These are phyloP conservation scores for Geotrichum klebahnii DNA, from an alignment of 1,139 yeast genomes.

Conservation along the genomic window DNA sequence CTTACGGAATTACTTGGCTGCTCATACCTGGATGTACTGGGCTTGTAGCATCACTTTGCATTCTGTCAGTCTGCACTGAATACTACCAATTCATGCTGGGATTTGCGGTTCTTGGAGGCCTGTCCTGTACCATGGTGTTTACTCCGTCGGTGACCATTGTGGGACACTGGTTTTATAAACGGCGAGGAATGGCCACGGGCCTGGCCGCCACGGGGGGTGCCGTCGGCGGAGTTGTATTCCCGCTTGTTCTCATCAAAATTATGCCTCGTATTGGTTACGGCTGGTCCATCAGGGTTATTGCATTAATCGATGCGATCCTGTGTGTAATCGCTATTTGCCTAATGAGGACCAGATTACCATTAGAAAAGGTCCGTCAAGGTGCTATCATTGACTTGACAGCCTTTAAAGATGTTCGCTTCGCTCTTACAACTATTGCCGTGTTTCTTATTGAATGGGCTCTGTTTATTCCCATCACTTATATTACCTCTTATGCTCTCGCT, in stretches of 20 bases:
- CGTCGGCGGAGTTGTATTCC: constrained; percentile 58
- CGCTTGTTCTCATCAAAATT: constrained; percentile 51
- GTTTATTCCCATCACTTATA: constrained; percentile 50
- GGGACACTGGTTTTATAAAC: constrained; percentile 58
- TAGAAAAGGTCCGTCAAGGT: constrained; percentile 35
- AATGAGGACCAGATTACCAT: constrained; percentile 40
- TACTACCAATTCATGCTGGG: constrained; percentile 59
- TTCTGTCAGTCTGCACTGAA: constrained; percentile 50
- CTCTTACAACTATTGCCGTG: constrained; percentile 44
- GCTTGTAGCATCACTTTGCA: constrained; percentile 48
- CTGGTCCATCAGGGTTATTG: constrained; percentile 60
- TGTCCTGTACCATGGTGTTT: constrained; percentile 56
- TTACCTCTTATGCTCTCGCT: constrained; percentile 50
- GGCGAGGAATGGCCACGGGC: constrained; percentile 55
- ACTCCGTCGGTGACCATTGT: constrained; percentile 57
- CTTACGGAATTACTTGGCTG: constrained; percentile 34
- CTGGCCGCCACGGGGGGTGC: constrained; percentile 60
- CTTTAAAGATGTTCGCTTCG: constrained; percentile 44
- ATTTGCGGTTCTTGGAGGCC: constrained; percentile 53
- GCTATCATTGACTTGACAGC: constrained; percentile 43
- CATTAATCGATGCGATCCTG: constrained; percentile 43
- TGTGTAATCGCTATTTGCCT: constrained; percentile 42
- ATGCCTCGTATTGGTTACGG: constrained; percentile 50
- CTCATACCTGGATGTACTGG: constrained; percentile 46
- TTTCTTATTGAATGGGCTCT: constrained; percentile 49